Evolutionary conservation across 2,329 filamentous ascomycete genomes (phyloP), one percentile per base, ranked within the genome.

Genomic region (Scedosporium aurantiacum): DNA sequence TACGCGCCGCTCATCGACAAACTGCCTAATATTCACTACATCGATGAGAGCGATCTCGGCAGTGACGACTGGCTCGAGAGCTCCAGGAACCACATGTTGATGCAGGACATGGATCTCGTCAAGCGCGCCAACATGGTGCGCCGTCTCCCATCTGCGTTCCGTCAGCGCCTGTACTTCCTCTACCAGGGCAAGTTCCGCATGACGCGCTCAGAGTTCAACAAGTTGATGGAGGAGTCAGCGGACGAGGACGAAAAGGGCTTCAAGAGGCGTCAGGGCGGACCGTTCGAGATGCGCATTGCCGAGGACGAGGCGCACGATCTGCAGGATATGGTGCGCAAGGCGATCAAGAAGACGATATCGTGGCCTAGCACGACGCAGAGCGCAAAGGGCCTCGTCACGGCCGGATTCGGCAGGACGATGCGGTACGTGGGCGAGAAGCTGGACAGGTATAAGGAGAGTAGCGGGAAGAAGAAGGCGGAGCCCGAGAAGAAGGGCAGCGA

Each of bases 41-140:
- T 82, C 61, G 88, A 91, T 67, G 78, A 85, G 60, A 80, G 83
- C 59, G 84, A 88, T 65, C 75, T 82, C 0, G 73, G 73, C 55
- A 74, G 76, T 54, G 68, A 73, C 32, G 68, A 71, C 27, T 77
- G 75, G 75, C 70, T 77, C 58, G 71, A 76, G 59, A 71, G 71
- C 1, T 74, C 79, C 12, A 78, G 83, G 27, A 85, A 94, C 66
- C 81, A 90, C 66, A 80, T 77, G 16, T 78, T 99, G 21, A 79
- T 82, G 50, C 94, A 99, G 73, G 91, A 97, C 69, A 95, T 97
- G 91, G 90, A 96, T 68, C 90, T 92, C 0, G 76, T 90, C 62
- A 91, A 89, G 69, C 86, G 94, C 62, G 91, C 90, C 18, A 99
- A 99, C 74, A 99, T 99, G 90, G 93, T 99, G 8, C 86, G 94